phyloP scores from a whole-genome alignment of 2,329 filamentous ascomycete species.

The Talaromyces sp. region DNA sequence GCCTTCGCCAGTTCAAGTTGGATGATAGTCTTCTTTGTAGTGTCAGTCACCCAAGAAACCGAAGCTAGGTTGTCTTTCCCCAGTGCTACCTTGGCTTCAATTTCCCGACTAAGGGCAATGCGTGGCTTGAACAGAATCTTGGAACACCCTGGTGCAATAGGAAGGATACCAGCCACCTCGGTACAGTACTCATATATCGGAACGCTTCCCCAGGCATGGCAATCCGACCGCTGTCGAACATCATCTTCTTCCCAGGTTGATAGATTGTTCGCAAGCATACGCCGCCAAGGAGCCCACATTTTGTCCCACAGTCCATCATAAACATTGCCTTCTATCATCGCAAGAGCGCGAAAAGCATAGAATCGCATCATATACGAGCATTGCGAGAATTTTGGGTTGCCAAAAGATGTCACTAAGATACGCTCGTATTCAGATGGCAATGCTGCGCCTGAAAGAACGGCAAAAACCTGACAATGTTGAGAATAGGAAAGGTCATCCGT shows the following conservation, averaged over 20 bases:
- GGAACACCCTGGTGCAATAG: conserved; percentile 14
- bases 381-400: conserved; percentile 32
- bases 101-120: conserved; percentile 8
- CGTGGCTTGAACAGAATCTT: conserved; percentile 26
- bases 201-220: conserved; percentile 50
- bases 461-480: conserved; percentile 38
- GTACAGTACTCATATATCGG: conserved; percentile 47
- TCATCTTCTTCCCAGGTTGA: conserved; percentile 50
- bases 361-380: conserved; percentile 47
- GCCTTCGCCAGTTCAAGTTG: conserved; percentile 20
- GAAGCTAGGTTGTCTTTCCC: conserved; percentile 26
- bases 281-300: conserved; percentile 42
- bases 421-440: conserved; percentile 12
- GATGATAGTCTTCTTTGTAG: conserved; percentile 12
- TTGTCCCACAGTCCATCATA: conserved; percentile 39
- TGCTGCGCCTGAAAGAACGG: conserved; percentile 30
- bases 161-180: conserved; percentile 35
- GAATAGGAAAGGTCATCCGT: conserved; percentile 25
- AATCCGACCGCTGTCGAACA: conserved; percentile 48
- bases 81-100: conserved; percentile 25
- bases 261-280: conserved; percentile 42
- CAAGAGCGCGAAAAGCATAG: conserved; percentile 44
- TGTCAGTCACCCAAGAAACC: conserved; percentile 17
- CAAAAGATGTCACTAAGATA: conserved; percentile 33
- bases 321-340: conserved; percentile 32